Conservation (phyloP, 805 yeast species). For the Debaryomyces castellii region DNA sequence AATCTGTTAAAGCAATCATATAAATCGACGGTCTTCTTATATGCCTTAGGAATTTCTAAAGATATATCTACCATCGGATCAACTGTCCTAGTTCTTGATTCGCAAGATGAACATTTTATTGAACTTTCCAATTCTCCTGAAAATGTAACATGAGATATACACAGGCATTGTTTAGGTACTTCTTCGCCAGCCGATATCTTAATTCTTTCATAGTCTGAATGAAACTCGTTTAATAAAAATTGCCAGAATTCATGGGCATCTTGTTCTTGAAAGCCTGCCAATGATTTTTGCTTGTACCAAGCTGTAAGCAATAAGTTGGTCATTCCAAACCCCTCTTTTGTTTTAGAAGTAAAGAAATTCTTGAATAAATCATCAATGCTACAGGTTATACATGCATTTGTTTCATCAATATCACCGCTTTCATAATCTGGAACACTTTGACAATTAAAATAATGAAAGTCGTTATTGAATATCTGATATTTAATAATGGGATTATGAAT, state of each 20-base stretch:
- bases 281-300: slow-evolving; percentile 78
- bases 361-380: slow-evolving; percentile 76
- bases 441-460: slow-evolving; percentile 62
- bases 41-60: slow-evolving; percentile 55
- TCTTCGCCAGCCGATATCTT: slow-evolving; percentile 1
- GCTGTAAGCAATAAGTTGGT: slow-evolving; percentile 79
- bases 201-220: slow-evolving; percentile 34
- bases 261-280: slow-evolving; percentile 96
- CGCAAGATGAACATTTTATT: slow-evolving; percentile 71
- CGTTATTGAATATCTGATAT: slow-evolving; percentile 68
- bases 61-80: slow-evolving; percentile 93
- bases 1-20: slow-evolving; percentile 72
- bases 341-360: slow-evolving; percentile 66
- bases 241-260: slow-evolving; percentile 99
- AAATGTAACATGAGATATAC: slow-evolving; percentile 81
- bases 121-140: slow-evolving; percentile 81
- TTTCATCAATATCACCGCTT: slow-evolving; percentile 23
- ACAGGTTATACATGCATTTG: slow-evolving; percentile 72
- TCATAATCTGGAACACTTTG: slow-evolving; percentile 22
- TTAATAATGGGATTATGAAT: slow-evolving; percentile 88
- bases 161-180: slow-evolving; percentile 48
- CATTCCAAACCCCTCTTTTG: slow-evolving; percentile 74
- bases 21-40: slow-evolving; percentile 35
- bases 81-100: slow-evolving; percentile 59
- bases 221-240: slow-evolving; percentile 82